A percentile compares a stretch with the other conserved stretches of the same genome.
Evolutionary conservation across 2,329 filamentous ascomycete species (phyloP).

Genomic region (Fusarium miscanthi): DNA sequence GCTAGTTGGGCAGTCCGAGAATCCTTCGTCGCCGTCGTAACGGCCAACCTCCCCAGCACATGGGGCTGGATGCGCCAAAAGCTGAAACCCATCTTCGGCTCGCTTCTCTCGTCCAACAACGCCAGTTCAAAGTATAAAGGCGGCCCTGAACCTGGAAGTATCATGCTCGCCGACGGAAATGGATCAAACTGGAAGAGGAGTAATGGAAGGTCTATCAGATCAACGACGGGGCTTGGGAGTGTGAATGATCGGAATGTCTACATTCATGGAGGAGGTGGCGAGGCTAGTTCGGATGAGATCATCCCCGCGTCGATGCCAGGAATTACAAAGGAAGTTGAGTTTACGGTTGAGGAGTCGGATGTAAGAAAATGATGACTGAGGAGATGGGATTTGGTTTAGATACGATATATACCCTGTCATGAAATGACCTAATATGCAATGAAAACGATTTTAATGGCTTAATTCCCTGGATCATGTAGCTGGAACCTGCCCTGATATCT

Average conservation of each 20-base stretch:
- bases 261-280: slow-evolving; percentile 29
- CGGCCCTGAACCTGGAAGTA: slow-evolving; percentile 37
- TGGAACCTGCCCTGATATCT: neutral
- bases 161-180: slow-evolving; percentile 37
- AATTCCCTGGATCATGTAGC: neutral
- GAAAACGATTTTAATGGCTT: neutral
- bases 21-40: slow-evolving; percentile 54
- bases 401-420: neutral
- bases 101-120: slow-evolving; percentile 39
- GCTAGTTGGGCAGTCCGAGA: slow-evolving; percentile 54
- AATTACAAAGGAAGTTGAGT: slow-evolving; percentile 39
- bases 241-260: slow-evolving; percentile 13
- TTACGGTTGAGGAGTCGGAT: slow-evolving; percentile 25
- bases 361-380: neutral
- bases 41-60: slow-evolving; percentile 52
- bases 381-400: neutral
- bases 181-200: slow-evolving; percentile 33
- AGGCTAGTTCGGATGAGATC: slow-evolving; percentile 38
- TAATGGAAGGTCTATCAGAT: slow-evolving; percentile 20
- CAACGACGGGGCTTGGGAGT: neutral
- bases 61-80: slow-evolving; percentile 45
- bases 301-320: slow-evolving; percentile 3
- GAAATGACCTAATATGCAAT: neutral
- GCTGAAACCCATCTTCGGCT: slow-evolving; percentile 41
- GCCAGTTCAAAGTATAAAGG: slow-evolving; percentile 32